Conservation (phyloP, 305 asterid genomes). For the Solanum aculeatissimum region DNA sequence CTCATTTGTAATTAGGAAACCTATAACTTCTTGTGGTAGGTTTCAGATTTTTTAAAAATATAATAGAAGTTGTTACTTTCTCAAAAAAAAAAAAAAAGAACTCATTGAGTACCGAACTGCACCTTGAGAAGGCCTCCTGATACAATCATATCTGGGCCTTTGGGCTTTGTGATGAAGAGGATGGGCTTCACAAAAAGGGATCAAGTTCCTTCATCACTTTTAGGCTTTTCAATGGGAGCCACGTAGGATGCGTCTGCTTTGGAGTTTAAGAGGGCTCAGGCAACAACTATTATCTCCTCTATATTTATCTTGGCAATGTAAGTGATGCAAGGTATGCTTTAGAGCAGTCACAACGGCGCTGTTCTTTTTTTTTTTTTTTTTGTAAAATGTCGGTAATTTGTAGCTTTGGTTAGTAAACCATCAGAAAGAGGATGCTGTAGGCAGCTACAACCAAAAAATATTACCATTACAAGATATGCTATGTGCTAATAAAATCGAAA, state of each 20-base stretch:
- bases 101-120: background rate
- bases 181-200: background rate
- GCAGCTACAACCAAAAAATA: background rate
- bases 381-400: background rate
- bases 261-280: background rate
- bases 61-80: no score
- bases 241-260: background rate
- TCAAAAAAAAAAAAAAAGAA: background rate
- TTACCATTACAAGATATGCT: background rate
- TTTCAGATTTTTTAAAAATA: no score
- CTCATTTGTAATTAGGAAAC: no score
- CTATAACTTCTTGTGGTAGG: no score
- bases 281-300: background rate
- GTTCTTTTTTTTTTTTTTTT: background rate
- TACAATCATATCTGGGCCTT: background rate
- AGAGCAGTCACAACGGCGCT: background rate
- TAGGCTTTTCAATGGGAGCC: background rate
- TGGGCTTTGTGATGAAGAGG: background rate
- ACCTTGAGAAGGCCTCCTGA: background rate
- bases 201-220: background rate
- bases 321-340: background rate
- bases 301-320: background rate
- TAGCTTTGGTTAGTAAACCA: background rate
- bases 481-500: background rate
- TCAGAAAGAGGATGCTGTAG: background rate